phyloP scores from a whole-genome alignment of 768 basidiomycete species.

The Collybia nuda region DNA sequence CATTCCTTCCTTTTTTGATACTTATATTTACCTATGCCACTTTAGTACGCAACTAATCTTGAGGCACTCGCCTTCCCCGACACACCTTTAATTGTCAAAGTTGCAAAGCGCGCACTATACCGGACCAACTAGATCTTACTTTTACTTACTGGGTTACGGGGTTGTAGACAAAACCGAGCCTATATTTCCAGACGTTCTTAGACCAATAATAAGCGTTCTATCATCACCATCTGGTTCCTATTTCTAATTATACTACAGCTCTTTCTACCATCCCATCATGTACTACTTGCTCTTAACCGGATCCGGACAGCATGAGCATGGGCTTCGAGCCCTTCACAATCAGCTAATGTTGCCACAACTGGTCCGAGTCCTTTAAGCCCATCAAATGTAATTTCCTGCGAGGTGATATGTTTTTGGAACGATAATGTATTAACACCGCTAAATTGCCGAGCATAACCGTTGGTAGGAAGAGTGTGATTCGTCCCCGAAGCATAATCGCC shows the following conservation, averaged over 20 bases:
- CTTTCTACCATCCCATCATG: neutral
- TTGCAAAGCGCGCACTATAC: slow-evolving; percentile 91
- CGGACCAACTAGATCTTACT: slow-evolving; percentile 65
- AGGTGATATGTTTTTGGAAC: slow-evolving; percentile 99
- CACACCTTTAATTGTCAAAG: slow-evolving; percentile 87
- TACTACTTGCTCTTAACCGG: slow-evolving; percentile 44
- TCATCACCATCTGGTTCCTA: neutral
- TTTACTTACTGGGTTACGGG: neutral
- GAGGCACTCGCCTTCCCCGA: slow-evolving; percentile 95
- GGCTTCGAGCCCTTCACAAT: slow-evolving; percentile 92
- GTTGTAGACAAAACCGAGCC: neutral
- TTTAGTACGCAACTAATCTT: slow-evolving; percentile 85
- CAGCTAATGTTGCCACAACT: slow-evolving; percentile 84
- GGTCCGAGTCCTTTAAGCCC: slow-evolving; percentile 85
- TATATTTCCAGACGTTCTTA: neutral
- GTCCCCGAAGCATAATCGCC: slow-evolving; percentile 99
- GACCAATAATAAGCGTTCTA: neutral
- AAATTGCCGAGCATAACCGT: slow-evolving; percentile 96
- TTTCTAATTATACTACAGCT: neutral
- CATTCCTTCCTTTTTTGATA: slow-evolving; percentile 6
- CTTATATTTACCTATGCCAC: neutral
- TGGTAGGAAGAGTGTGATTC: slow-evolving; percentile 96
- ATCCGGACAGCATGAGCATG: slow-evolving; percentile 96
- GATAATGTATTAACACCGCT: slow-evolving; percentile 96
- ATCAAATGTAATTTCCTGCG: slow-evolving; percentile 82